Evolutionary conservation across 78 protist genomes (phyloP), one percentile per base, ranked within the genome.

Genomic region (Dictyostelium intermedium): DNA sequence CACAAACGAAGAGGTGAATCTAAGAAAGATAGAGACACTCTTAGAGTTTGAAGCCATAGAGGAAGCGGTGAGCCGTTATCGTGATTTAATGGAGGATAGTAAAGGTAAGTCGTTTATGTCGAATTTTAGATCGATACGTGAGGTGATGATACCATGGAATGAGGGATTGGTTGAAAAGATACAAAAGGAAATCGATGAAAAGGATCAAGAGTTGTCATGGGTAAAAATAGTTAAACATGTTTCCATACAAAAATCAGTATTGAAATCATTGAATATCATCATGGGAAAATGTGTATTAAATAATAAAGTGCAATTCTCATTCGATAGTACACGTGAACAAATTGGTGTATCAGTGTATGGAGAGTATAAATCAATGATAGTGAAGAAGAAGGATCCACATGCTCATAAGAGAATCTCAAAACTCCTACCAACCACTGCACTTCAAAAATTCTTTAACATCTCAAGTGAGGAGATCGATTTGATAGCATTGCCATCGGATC

Each of bases 71-170:
- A 16, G 18, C 1, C 27, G 61, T 6, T 89, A 89, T 35, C 34
- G 94, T n/a, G 69, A 60, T 1, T 34, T 72, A 18, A 32, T 89
- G 73, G 7, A 47, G 3, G 77, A 56, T 6, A 14, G 27, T 10
- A 81, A 78, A 13, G 35, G 50, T 5, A n/a, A 30, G 32, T 14
- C 30, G 1, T 27, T 70, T 16, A 6, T 79, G 0, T 25, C 94
- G 5, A 81, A 82, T 23, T n/a, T 89, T 7, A 14, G 20, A 6
- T 39, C 94, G 1, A 34, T 89, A 9, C 73, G 77, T 27, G 63
- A 69, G 20, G 94, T 89, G 0, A 50, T 89, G 82, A 41, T 35
- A 70, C 87, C 45, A 23, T 89, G 85, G 87, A 66, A 78, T n/a
- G 43, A 39, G 1, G 63, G 70, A 3, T 30, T 89, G 18, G n/a